Conservation (phyloP, 2,329 filamentous ascomycete genomes). For the Venturia effusa region DNA sequence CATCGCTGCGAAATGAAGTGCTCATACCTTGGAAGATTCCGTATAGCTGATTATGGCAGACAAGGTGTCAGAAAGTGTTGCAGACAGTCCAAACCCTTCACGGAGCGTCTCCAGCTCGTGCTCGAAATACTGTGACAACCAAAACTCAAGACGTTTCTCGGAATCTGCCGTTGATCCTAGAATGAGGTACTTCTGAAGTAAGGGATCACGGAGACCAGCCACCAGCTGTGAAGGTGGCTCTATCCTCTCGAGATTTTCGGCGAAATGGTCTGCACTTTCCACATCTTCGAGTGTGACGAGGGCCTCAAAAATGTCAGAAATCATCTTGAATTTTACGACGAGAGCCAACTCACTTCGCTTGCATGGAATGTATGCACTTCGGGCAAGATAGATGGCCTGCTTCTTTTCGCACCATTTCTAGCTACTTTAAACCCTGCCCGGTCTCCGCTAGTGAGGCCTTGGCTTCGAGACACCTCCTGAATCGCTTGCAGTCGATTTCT, state of each 20-base stretch:
- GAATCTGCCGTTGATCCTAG: constrained; percentile 29
- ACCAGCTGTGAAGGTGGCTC: constrained; percentile 75
- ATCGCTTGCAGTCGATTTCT: constrained; percentile 55
- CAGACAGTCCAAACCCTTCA: constrained; percentile 14
- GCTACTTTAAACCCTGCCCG: constrained; percentile 54
- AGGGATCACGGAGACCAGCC: constrained; percentile 61
- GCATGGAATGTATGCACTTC: constrained; percentile 64
- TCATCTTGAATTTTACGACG: neutral
- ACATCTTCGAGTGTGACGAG: constrained; percentile 60
- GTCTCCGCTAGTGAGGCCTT: constrained; percentile 24
- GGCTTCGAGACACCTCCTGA: constrained; percentile 35
- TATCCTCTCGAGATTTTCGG: constrained; percentile 63
- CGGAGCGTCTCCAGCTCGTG: constrained; percentile 22
- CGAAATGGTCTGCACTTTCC: constrained; percentile 57
- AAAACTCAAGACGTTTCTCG: constrained; percentile 24
- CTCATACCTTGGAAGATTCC: constrained; percentile 24
- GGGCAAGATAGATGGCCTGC: constrained; percentile 44
- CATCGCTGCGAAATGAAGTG: neutral
- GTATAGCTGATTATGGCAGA: constrained; percentile 23
- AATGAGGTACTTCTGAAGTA: constrained; percentile 65
- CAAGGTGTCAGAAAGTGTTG: constrained; percentile 22
- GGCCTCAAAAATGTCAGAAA: constrained; percentile 15
- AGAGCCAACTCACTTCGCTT: constrained; percentile 39
- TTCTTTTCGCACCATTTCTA: constrained; percentile 38
- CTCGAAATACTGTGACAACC: constrained; percentile 27